Conservation (phyloP, 1,284 basidiomycete genomes). For the Neonothopanus nambi region DNA sequence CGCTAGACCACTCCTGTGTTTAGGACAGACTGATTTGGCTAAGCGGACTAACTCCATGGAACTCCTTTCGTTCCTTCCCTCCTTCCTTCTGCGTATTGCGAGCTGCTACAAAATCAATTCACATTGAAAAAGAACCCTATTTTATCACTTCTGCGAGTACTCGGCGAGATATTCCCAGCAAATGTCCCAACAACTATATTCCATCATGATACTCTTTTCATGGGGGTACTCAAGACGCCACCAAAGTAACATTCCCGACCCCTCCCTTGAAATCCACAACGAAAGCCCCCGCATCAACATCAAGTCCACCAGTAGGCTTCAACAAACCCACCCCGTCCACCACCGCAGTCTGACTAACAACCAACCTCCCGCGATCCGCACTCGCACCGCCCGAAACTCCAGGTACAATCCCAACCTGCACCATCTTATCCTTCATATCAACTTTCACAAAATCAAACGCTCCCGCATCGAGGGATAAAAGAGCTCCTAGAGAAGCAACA, state of each 20-base stretch:
- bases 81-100: too few relatives aligned
- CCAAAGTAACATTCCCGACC: constrained; percentile 35
- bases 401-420: constrained; percentile 42
- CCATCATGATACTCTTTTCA: too few relatives aligned
- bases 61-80: too few relatives aligned
- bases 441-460: constrained; percentile 50
- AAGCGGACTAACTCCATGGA: too few relatives aligned
- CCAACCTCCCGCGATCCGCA: constrained; percentile 47
- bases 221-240: too few relatives aligned
- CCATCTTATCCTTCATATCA: constrained; percentile 22
- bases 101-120: too few relatives aligned
- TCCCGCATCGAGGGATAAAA: constrained; percentile 54
- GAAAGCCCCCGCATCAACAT: constrained; percentile 47
- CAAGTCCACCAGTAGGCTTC: constrained; percentile 38
- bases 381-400: constrained; percentile 43
- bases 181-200: too few relatives aligned
- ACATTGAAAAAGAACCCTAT: too few relatives aligned
- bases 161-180: too few relatives aligned
- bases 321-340: constrained; percentile 34
- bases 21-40: too few relatives aligned
- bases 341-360: constrained; percentile 47
- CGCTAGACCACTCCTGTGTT: too few relatives aligned
- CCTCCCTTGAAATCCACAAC: constrained; percentile 44
- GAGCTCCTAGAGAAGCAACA: constrained; percentile 48
- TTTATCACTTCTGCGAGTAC: too few relatives aligned